Conservation (phyloP, 805 yeast species). For the Starmerella bacillaris region DNA sequence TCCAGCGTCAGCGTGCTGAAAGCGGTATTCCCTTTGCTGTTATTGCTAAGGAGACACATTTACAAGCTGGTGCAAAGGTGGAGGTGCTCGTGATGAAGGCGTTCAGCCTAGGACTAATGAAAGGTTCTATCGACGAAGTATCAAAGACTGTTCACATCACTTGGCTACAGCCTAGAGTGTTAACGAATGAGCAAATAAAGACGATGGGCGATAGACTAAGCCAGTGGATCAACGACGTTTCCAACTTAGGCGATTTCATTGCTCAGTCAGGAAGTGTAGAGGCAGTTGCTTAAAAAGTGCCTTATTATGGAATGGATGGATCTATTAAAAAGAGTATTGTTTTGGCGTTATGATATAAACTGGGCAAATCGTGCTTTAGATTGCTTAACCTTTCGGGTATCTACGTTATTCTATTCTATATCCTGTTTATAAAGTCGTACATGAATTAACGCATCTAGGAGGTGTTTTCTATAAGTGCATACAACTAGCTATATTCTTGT, state of each 20-base stretch:
- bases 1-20: slow-evolving; percentile 52
- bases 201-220: slow-evolving; percentile 55
- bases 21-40: slow-evolving; percentile 57
- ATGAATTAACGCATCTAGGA: too few species aligned
- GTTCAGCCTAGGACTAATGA: slow-evolving; percentile 60
- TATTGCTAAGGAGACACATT: slow-evolving; percentile 52
- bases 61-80: slow-evolving; percentile 47
- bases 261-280: too few species aligned
- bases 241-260: slow-evolving; percentile 43
- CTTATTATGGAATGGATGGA: too few species aligned
- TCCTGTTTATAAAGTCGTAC: too few species aligned
- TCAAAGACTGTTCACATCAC: slow-evolving; percentile 57
- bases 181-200: slow-evolving; percentile 63
- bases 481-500: too few species aligned
- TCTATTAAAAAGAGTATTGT: too few species aligned
- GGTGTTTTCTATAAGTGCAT: too few species aligned
- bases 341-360: too few species aligned
- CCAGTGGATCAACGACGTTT: slow-evolving; percentile 65
- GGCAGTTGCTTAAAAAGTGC: too few species aligned
- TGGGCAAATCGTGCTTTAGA: too few species aligned
- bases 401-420: too few species aligned
- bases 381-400: too few species aligned
- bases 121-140: slow-evolving; percentile 85
- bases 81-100: slow-evolving; percentile 88
- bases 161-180: slow-evolving; percentile 93